Base-by-base conservation (phyloP, 2,329 filamentous ascomycete genomes). In the Verticillium isaacii region DNA sequence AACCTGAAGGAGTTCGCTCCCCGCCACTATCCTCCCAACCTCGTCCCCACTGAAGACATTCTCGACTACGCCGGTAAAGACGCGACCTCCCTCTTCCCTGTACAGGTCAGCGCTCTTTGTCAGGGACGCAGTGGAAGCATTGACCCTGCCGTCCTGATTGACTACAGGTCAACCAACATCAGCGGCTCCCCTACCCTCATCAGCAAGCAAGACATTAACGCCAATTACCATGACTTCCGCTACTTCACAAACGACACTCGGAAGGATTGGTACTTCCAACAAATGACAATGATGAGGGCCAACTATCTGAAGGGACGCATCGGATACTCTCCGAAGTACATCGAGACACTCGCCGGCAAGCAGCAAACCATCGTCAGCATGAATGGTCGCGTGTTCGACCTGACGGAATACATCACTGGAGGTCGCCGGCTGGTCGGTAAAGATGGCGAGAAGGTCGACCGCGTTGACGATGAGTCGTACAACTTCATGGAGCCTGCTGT, bases 51-150 rank as follows among this genome's bases (percentile, higher is more conserved):
- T 37, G 86, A 86, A 65, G 77, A 82, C 8, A 76, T 98, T 56
- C 80, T 89, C 65, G 89, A 90, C 68, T 99, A 98, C 68, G 93
- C 90, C 57, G 95, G 95, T 60, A 78, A 86, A 54, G 96, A 99
- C 70, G 89, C 93, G n/a, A 96, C 91, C 25, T 81, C 85, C 45
- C 82, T 99, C 12, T 99, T 99, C 78, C 95, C 96, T 0, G 83
- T 99, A 1, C 95, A 99, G 73, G 94, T 99, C 17, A 96, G 90
- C 5, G 93, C 94, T 54, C 83, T 99, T 41, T 99, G 95, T 75
- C 85, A 90, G 63, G 95, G 94, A 62, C 85, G 84, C 36, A 82
- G 88, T 66, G 91, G 89, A 25, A 72, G 70, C 1, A 78, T 87
- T 54, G 83, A 92, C 70, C 84, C 85, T 3, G 83, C 87, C 52